Conservation (phyloP, 225 moss, liverwort and hornwort species). For the Antitrichia curtipendula region DNA sequence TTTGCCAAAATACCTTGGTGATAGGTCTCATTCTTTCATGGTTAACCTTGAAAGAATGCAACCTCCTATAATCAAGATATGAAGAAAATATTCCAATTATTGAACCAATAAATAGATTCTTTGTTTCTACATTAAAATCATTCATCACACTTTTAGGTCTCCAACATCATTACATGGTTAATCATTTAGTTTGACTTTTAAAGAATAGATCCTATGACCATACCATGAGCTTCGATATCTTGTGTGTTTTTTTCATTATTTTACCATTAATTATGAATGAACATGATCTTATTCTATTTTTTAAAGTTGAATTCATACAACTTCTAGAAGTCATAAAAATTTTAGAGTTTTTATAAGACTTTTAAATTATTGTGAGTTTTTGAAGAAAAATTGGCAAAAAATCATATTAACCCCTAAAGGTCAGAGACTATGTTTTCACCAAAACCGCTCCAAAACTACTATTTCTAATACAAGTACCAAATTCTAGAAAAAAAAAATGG, state of each 20-base stretch:
- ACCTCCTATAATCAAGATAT: not conserved
- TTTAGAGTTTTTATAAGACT: not conserved
- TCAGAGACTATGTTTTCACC: too few relatives aligned
- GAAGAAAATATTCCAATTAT: not conserved
- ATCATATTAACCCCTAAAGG: too few relatives aligned
- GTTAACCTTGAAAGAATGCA: rapidly evolving
- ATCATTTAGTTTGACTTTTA: not conserved
- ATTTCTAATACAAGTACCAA: too few relatives aligned
- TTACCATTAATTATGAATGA: not conserved
- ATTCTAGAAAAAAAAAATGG: too few relatives aligned
- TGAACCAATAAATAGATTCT: not conserved
- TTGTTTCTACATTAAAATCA: not conserved
- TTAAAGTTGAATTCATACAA: not conserved
- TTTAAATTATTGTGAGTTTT: not conserved
- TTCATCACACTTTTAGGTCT: not conserved
- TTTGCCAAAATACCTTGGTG: too few relatives aligned
- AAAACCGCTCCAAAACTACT: too few relatives aligned
- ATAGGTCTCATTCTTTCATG: not conserved
- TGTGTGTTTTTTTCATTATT: not conserved
- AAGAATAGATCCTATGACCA: rapidly evolving
- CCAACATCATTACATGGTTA: rapidly evolving
- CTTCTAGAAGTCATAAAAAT: too few relatives aligned
- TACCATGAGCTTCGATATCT: not conserved
- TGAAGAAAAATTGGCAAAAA: not conserved
- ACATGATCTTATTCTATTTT: not conserved